Percentiles rank a stretch among this genome's conserved stretches.
Conservation (phyloP, 768 basidiomycete species). For the Podaxis carcinomalis region DNA sequence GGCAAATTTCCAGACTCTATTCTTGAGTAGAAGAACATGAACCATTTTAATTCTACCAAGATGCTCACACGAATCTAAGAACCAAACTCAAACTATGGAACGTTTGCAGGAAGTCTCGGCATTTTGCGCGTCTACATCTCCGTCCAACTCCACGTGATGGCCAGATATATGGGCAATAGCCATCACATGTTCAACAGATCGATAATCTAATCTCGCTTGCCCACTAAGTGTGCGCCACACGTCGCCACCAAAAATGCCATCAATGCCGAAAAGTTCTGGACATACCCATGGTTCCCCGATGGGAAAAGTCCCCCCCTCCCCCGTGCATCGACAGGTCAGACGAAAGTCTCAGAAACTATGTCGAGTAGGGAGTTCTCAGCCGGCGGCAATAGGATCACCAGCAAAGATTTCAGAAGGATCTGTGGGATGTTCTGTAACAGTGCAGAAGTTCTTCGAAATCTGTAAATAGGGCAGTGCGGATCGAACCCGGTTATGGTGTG, state of each 20-base stretch:
- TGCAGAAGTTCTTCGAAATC: background rate
- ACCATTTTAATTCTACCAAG: background rate
- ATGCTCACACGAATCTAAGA: background rate
- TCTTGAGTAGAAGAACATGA: background rate
- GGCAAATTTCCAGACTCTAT: background rate
- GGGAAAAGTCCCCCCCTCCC: background rate
- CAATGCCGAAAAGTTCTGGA: background rate
- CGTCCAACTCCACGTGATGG: background rate
- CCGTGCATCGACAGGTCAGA: background rate
- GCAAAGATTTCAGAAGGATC: background rate
- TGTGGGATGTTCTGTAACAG: background rate
- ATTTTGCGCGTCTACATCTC: background rate
- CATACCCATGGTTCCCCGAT: background rate
- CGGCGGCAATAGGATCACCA: slow-evolving; percentile 1
- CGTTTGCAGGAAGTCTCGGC: background rate
- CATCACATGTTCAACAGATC: too few species aligned
- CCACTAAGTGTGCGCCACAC: background rate
- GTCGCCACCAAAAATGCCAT: background rate
- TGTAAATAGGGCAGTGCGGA: background rate
- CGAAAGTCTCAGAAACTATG: background rate
- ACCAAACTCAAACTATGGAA: background rate
- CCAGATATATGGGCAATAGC: background rate
- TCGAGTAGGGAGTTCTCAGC: background rate
- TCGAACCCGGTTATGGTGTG: background rate
- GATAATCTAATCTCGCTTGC: too few species aligned